phyloP scores from a whole-genome alignment of 331 rosid genomes.

The Arachis monticola region DNA sequence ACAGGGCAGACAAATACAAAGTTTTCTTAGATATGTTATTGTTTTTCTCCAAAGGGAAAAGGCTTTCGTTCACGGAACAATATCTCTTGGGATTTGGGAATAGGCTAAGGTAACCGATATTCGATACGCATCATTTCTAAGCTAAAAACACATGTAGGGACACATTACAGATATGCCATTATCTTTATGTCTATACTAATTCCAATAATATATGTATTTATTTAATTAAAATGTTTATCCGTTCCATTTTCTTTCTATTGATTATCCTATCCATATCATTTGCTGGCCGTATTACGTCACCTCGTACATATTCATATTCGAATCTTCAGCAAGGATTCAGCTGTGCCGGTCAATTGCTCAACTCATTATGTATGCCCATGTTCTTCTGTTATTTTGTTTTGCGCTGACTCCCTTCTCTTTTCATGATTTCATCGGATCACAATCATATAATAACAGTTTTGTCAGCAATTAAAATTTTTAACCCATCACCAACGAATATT shows the following conservation, averaged over 20 bases:
- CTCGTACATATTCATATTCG: not conserved
- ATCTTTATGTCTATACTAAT: not conserved
- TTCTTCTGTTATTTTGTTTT: not conserved
- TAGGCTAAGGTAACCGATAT: not conserved
- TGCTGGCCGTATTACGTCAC: not conserved
- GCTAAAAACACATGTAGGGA: not conserved
- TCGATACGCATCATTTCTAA: not conserved
- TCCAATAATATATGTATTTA: not conserved
- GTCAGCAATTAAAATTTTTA: too few species aligned
- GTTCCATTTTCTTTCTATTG: not conserved
- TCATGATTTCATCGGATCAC: too few species aligned
- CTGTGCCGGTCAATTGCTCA: not conserved
- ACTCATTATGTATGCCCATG: not conserved
- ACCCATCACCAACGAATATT: too few species aligned
- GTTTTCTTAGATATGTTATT: not conserved
- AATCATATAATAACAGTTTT: too few species aligned
- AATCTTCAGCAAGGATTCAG: not conserved
- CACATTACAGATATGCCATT: not conserved
- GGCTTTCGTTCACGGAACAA: constrained; percentile 33
- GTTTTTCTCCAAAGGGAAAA: not conserved
- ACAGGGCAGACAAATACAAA: not conserved
- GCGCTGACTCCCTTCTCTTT: not conserved
- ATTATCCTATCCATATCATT: not conserved
- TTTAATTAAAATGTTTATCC: not conserved
- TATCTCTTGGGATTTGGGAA: not conserved